A percentile compares a stretch with the other conserved stretches of the same genome.
Conservation (phyloP, 208 protist genomes). For the Leishmania tarentolae region DNA sequence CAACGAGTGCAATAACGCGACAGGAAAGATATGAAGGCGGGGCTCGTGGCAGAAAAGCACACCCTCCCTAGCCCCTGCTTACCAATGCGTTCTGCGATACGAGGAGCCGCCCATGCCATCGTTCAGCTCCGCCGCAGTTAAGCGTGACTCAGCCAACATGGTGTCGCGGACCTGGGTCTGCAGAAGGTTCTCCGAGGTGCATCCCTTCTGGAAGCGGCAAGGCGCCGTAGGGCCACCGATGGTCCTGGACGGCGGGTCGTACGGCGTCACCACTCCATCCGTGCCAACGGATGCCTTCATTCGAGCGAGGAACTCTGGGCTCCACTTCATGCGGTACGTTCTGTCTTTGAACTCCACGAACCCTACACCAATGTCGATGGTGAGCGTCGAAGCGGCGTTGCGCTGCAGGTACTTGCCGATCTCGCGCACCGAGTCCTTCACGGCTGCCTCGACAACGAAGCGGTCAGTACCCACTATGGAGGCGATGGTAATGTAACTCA, state of each 20-base stretch:
- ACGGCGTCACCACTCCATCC: constrained; percentile 45
- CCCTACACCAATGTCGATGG: constrained; percentile 75
- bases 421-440: constrained; percentile 80
- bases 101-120: constrained; percentile 59
- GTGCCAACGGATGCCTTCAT: constrained; percentile 42
- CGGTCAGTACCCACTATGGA: constrained; percentile 48
- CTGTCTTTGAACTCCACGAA: constrained; percentile 68
- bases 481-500: constrained; percentile 56
- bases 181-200: constrained; percentile 42
- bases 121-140: constrained; percentile 66
- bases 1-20: not conserved
- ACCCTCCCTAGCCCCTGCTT: not conserved
- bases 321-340: constrained; percentile 84
- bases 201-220: constrained; percentile 64
- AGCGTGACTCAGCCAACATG: constrained; percentile 60
- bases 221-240: constrained; percentile 43
- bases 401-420: constrained; percentile 85
- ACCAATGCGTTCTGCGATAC: constrained; percentile 71
- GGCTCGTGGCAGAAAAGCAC: not conserved
- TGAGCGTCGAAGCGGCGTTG: constrained; percentile 56
- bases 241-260: constrained; percentile 72
- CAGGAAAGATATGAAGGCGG: not conserved
- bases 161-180: constrained; percentile 40
- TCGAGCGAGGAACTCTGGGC: constrained; percentile 45
- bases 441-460: constrained; percentile 72